Evolutionary conservation across 768 basidiomycete species (phyloP).

Genomic region (Lyophyllum shimeji): DNA sequence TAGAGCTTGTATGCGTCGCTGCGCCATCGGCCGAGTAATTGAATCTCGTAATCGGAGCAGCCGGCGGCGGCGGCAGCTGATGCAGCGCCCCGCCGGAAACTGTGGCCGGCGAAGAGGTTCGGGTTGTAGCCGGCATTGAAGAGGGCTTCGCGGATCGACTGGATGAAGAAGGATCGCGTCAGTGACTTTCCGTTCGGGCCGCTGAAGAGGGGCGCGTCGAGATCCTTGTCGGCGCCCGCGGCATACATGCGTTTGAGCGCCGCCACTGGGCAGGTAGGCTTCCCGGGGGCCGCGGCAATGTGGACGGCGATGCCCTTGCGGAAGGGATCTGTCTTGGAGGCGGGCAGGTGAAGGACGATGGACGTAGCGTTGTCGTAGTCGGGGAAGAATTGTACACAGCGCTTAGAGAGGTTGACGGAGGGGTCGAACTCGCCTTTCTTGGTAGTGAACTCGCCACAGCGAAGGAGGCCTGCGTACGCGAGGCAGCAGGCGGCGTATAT

Average conservation of each 20-base stretch:
- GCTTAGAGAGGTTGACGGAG: constrained; percentile 18
- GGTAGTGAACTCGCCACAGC: not conserved
- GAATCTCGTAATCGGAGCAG: constrained; percentile 33
- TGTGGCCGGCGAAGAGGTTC: constrained; percentile 3
- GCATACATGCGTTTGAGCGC: constrained; percentile 11
- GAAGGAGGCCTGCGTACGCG: not conserved
- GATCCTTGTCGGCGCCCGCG: not conserved
- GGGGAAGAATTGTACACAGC: constrained; percentile 25
- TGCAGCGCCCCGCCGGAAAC: constrained; percentile 28
- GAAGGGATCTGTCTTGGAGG: constrained; percentile 39
- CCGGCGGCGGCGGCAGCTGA: constrained; percentile 28
- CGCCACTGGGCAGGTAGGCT: constrained; percentile 11
- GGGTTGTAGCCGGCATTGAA: constrained; percentile 13
- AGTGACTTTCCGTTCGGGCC: constrained; percentile 10
- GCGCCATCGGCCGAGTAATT: constrained; percentile 35
- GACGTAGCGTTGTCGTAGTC: constrained; percentile 20
- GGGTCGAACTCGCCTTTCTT: constrained; percentile 7
- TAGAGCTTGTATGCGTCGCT: constrained; percentile 39
- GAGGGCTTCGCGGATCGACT: constrained; percentile 5
- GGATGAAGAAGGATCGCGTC: constrained; percentile 15
- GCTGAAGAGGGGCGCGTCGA: constrained; percentile 16
- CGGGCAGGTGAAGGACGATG: constrained; percentile 25
- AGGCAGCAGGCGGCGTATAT: too few species aligned
- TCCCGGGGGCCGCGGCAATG: constrained; percentile 20
- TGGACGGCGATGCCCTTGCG: constrained; percentile 9